Conservation (phyloP, 768 basidiomycete species). For the Lactarius psammicola region DNA sequence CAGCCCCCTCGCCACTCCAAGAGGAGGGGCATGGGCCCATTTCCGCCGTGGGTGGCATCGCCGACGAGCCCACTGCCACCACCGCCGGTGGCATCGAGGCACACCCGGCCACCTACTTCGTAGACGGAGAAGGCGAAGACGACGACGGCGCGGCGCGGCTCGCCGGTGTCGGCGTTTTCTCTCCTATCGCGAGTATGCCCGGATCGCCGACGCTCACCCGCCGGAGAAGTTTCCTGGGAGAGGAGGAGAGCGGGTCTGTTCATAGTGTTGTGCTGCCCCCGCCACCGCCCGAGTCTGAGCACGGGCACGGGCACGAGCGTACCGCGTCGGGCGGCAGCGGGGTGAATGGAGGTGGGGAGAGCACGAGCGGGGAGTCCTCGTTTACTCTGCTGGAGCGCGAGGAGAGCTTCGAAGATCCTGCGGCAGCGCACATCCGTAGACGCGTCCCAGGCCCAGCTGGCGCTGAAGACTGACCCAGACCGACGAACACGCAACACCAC, state of each 20-base stretch:
- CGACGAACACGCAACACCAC: not conserved
- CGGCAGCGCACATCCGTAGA: constrained; percentile 21
- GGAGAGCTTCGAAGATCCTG: constrained; percentile 28
- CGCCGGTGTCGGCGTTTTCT: constrained; percentile 71
- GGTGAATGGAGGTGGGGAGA: constrained; percentile 4
- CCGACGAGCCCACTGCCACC: not conserved
- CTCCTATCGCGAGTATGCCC: constrained; percentile 64
- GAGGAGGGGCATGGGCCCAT: not conserved
- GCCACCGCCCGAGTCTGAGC: not conserved
- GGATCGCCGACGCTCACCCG: constrained; percentile 54
- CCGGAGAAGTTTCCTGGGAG: not conserved
- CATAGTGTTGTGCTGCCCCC: not conserved
- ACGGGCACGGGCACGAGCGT: not conserved
- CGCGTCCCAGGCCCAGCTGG: constrained; percentile 17
- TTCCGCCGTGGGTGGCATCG: constrained; percentile 8
- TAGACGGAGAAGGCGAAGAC: constrained; percentile 9
- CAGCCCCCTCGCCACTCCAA: not conserved
- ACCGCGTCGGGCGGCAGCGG: constrained; percentile 2
- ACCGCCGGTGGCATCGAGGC: no score
- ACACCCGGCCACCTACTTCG: constrained; percentile 19
- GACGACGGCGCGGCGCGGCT: constrained; percentile 35
- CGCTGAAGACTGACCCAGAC: constrained; percentile 4
- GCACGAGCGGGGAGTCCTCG: constrained; percentile 37
- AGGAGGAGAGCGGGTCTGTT: not conserved
- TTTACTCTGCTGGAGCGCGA: constrained; percentile 33